These are phyloP conservation scores for Puccinia novopanici DNA, from an alignment of 1,284 basidiomycete species.

Conservation along the genomic window DNA sequence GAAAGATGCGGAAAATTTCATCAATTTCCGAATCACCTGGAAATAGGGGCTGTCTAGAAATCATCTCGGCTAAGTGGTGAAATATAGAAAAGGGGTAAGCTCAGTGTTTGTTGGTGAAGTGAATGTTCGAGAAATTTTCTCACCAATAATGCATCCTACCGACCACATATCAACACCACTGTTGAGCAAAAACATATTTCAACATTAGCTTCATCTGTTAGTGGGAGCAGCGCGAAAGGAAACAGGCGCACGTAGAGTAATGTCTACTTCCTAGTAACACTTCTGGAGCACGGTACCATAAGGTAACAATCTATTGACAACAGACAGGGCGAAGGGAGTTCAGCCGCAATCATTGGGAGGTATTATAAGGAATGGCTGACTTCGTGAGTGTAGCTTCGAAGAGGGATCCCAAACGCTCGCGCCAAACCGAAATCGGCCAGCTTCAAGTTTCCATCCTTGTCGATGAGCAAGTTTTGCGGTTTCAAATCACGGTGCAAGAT, in stretches of 20 bases:
- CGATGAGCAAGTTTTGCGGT: slow-evolving; percentile 94
- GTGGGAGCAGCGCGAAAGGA: neutral
- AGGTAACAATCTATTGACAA: slow-evolving; percentile 78
- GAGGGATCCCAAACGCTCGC: slow-evolving; percentile 75
- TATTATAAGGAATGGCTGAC: too few species aligned
- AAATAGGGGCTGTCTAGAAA: slow-evolving; percentile 86
- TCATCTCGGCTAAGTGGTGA: slow-evolving; percentile 72
- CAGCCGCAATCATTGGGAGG: too few species aligned
- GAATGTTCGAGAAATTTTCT: neutral
- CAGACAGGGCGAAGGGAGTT: too few species aligned
- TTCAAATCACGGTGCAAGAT: slow-evolving; percentile 97
- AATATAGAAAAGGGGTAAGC: slow-evolving; percentile 50
- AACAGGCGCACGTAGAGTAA: slow-evolving; percentile 70
- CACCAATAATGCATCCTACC: slow-evolving; percentile 80
- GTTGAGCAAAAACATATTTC: neutral
- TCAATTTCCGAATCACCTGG: slow-evolving; percentile 99
- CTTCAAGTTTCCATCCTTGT: slow-evolving; percentile 84
- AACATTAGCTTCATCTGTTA: neutral
- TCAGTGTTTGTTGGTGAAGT: neutral
- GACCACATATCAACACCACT: slow-evolving; percentile 93
- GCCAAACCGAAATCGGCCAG: slow-evolving; percentile 96
- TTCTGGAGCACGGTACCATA: slow-evolving; percentile 98
- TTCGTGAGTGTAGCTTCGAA: too few species aligned
- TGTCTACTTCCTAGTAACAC: slow-evolving; percentile 92
- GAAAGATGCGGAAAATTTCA: slow-evolving; percentile 99